A percentile compares a stretch with the other conserved stretches of the same genome.
phyloP scores from a whole-genome alignment of 2,329 filamentous ascomycete genomes.

The Trichoderma harzianum region DNA sequence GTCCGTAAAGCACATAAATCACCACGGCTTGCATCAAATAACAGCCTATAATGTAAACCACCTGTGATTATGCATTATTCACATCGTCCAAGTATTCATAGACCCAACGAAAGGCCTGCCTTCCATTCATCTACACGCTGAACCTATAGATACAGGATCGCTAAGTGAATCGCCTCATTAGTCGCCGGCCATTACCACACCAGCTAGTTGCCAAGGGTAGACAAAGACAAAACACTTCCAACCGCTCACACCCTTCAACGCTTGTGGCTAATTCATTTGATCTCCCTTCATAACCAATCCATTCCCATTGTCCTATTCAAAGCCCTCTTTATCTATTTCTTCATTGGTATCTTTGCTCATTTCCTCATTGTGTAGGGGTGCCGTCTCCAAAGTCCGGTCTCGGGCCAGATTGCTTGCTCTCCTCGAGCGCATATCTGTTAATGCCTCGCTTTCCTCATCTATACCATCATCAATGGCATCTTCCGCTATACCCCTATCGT shows the following conservation, averaged over 20 bases:
- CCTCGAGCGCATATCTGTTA: slow-evolving; percentile 49
- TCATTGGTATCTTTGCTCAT: slow-evolving; percentile 23
- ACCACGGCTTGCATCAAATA: too few species aligned
- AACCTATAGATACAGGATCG: not conserved
- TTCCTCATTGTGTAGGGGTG: slow-evolving; percentile 40
- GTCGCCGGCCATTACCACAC: not conserved
- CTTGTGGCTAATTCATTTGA: not conserved
- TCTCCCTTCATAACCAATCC: not conserved
- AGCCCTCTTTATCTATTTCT: slow-evolving; percentile 37
- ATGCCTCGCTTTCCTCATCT: slow-evolving; percentile 54
- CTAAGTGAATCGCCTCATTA: not conserved
- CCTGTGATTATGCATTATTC: not conserved
- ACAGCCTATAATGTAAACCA: not conserved
- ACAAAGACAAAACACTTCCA: not conserved
- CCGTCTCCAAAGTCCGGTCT: slow-evolving; percentile 47
- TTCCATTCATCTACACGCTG: not conserved
- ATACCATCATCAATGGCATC: slow-evolving; percentile 40
- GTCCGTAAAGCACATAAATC: not conserved
- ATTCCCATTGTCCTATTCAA: slow-evolving; percentile 36
- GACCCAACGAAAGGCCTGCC: not conserved
- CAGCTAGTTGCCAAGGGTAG: not conserved
- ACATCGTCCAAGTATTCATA: not conserved
- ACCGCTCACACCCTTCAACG: not conserved
- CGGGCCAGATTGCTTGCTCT: slow-evolving; percentile 54
- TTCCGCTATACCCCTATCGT: slow-evolving; percentile 36